A percentile compares a stretch with the other conserved stretches of the same genome.
phyloP scores from a whole-genome alignment of 1,284 basidiomycete species.

The Paramarasmius palmivorus region DNA sequence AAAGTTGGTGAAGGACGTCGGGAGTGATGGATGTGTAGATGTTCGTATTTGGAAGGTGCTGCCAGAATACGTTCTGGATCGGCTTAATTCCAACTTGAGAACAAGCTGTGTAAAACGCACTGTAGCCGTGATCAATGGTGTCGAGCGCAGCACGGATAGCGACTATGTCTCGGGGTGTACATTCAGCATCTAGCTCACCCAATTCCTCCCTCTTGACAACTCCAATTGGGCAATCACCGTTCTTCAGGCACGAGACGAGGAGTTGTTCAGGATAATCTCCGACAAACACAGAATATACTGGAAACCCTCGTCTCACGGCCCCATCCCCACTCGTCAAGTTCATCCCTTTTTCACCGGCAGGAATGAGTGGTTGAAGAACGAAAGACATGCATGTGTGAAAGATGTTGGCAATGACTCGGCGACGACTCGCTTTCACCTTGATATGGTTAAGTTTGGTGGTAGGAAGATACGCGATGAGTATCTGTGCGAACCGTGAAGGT shows the following conservation, averaged over 20 bases:
- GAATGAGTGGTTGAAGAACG: neutral
- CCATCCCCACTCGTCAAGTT: constrained; percentile 8
- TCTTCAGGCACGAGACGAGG: constrained; percentile 5
- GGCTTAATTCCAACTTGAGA: constrained; percentile 6
- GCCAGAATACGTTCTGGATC: constrained; percentile 32
- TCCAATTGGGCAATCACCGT: too few species aligned
- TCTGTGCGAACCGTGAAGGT: neutral
- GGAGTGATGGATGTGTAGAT: constrained; percentile 32
- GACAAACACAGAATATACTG: constrained; percentile 2
- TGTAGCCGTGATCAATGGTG: too few species aligned
- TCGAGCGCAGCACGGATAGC: too few species aligned
- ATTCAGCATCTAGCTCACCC: too few species aligned
- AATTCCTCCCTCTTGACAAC: too few species aligned
- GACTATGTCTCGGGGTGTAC: too few species aligned
- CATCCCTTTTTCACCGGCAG: neutral
- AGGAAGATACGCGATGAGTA: constrained; percentile 5
- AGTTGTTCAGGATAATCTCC: constrained; percentile 10
- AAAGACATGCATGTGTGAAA: constrained; percentile 7
- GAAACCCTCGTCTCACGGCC: neutral
- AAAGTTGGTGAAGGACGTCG: constrained; percentile 32
- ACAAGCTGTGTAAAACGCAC: constrained; percentile 5
- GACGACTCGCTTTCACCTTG: constrained; percentile 1
- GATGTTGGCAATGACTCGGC: constrained; percentile 3
- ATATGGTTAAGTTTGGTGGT: constrained; percentile 4
- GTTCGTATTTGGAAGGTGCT: constrained; percentile 29